A percentile compares a stretch with the other conserved stretches of the same genome.
These are phyloP conservation scores for Phytophthora foliorum DNA, from an alignment of 352 stramenopile species.

Conservation along the genomic window DNA sequence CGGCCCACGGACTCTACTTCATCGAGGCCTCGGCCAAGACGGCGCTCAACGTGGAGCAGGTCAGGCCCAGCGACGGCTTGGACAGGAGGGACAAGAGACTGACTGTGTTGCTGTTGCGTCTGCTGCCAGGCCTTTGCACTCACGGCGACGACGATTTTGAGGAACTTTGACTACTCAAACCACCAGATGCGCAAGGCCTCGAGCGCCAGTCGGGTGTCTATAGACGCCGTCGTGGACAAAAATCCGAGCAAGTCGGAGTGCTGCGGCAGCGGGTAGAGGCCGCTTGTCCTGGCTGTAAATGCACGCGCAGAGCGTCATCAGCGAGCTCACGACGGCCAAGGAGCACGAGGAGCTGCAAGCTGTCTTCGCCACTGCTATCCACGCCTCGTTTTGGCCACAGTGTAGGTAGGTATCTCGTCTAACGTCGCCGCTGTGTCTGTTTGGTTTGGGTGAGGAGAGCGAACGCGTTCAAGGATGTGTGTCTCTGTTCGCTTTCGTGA, in stretches of 20 bases:
- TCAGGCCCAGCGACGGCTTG: constrained; percentile 19
- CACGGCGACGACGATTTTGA: constrained; percentile 78
- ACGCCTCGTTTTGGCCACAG: not conserved
- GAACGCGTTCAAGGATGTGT: not conserved
- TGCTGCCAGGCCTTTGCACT: constrained; percentile 64
- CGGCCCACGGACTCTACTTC: constrained; percentile 76
- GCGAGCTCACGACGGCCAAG: too few species aligned
- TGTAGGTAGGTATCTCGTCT: constrained; percentile 30
- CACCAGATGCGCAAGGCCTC: constrained; percentile 63
- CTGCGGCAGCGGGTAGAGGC: constrained; percentile 37
- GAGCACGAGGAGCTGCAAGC: too few species aligned
- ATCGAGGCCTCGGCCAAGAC: constrained; percentile 89
- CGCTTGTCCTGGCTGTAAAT: not conserved
- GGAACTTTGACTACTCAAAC: constrained; percentile 79
- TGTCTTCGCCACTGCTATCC: not conserved
- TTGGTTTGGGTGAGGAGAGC: too few species aligned
- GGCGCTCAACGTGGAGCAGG: constrained; percentile 83
- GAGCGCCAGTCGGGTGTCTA: constrained; percentile 45
- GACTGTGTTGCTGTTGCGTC: constrained; percentile 6
- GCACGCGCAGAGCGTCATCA: too few species aligned
- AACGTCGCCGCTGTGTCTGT: constrained; percentile 3
- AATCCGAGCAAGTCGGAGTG: constrained; percentile 44
- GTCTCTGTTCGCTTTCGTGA: too few species aligned
- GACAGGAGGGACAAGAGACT: not conserved
- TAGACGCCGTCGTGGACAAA: constrained; percentile 44